A percentile compares a stretch with the other conserved stretches of the same genome.
Conservation (phyloP, 2,329 filamentous ascomycete species). For the Didymosphaeria variabile region DNA sequence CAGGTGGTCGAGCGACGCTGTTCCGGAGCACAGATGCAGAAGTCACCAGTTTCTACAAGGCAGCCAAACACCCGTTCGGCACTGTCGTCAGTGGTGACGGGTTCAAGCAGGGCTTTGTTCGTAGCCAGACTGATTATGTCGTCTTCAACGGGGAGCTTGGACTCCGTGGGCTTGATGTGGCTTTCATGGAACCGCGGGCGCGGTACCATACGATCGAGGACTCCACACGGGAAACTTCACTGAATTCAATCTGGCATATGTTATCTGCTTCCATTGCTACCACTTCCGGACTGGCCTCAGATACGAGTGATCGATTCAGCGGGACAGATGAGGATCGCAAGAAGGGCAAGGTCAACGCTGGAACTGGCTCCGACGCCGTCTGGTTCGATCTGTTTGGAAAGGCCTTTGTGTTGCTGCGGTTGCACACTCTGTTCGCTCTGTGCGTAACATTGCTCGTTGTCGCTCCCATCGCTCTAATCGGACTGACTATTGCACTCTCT, state of each 20-base stretch:
- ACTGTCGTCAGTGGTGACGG: conserved; percentile 83
- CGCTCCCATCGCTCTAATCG: conserved; percentile 75
- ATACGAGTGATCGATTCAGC: conserved; percentile 72
- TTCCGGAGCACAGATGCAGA: conserved; percentile 90
- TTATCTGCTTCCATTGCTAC: conserved; percentile 83
- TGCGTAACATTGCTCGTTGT: conserved; percentile 84
- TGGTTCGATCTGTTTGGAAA: conserved; percentile 95
- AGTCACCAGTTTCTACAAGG: conserved; percentile 80
- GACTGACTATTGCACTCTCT: conserved; percentile 73
- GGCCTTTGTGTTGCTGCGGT: conserved; percentile 77
- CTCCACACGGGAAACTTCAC: conserved; percentile 79
- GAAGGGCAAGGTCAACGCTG: conserved; percentile 71
- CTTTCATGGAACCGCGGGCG: conserved; percentile 86
- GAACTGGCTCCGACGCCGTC: conserved; percentile 74
- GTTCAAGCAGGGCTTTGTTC: conserved; percentile 79
- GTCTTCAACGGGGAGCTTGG: conserved; percentile 81
- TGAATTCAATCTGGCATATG: conserved; percentile 88
- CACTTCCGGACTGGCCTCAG: conserved; percentile 73
- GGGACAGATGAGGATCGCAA: conserved; percentile 66
- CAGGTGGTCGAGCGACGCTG: conserved; percentile 84
- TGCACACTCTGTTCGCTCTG: conserved; percentile 87
- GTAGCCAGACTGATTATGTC: conserved; percentile 88
- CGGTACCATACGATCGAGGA: conserved; percentile 94
- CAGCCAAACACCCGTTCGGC: conserved; percentile 79
- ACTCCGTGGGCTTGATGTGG: conserved; percentile 87